Conservation (phyloP, 1,284 basidiomycete genomes). For the Cystobasidium slooffiae region DNA sequence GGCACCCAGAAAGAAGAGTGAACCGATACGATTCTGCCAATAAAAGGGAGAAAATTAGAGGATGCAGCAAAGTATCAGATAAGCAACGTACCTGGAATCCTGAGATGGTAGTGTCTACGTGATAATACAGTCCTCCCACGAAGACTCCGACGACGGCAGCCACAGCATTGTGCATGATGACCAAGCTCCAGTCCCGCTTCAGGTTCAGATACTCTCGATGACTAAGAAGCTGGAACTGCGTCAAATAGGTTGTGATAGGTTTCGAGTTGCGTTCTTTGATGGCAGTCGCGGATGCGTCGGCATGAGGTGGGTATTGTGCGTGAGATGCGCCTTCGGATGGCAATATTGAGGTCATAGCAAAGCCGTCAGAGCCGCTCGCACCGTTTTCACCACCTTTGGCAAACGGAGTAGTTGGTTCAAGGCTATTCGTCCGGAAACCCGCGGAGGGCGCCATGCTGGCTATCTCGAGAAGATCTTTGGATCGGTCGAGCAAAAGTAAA, state of each 20-base stretch:
- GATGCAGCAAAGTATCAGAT: not conserved
- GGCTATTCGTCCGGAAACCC: not conserved
- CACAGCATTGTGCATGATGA: conserved; percentile 74
- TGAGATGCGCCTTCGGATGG: not conserved
- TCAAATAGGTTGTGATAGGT: conserved; percentile 70
- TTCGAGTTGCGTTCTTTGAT: conserved; percentile 40
- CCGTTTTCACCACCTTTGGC: conserved; percentile 3
- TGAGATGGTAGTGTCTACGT: conserved; percentile 76
- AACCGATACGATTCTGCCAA: conserved; percentile 68
- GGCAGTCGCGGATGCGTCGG: conserved; percentile 14
- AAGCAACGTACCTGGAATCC: conserved; percentile 74
- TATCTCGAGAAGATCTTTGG: conserved; percentile 23
- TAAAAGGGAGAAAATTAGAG: not conserved
- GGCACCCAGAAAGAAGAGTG: conserved; percentile 77
- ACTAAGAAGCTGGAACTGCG: conserved; percentile 77
- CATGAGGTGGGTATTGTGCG: conserved; percentile 18
- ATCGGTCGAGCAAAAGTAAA: not conserved
- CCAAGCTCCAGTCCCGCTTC: conserved; percentile 75
- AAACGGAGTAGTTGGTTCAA: conserved; percentile 12
- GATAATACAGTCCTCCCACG: conserved; percentile 77
- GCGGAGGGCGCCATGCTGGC: conserved; percentile 1
- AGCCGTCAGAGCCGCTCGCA: not conserved
- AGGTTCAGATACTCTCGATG: conserved; percentile 82
- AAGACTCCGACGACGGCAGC: conserved; percentile 71
- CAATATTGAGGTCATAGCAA: not conserved